Evolutionary conservation across 345 rosid genomes (phyloP).

Genomic region (Draba incana): DNA sequence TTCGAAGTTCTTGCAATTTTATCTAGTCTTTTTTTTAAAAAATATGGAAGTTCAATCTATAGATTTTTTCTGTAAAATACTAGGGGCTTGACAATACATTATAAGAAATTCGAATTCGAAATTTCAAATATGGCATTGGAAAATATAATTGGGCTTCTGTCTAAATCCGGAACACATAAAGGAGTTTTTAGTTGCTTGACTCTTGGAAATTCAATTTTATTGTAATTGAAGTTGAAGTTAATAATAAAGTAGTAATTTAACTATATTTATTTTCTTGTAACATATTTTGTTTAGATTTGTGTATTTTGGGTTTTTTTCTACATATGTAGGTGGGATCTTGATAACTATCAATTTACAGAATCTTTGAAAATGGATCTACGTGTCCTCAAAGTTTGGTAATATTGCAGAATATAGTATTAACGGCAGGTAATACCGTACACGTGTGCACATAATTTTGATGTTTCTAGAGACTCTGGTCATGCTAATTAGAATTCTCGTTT

Average conservation of each 20-base stretch:
- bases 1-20: slow-evolving; percentile 6
- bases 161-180: not conserved
- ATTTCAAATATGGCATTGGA: not conserved
- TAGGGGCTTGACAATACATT: not conserved
- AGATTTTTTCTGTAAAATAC: not conserved
- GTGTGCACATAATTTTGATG: slow-evolving; percentile 22
- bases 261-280: not conserved
- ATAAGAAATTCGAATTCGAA: not conserved
- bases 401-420: slow-evolving; percentile 6
- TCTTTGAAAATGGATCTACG: slow-evolving; percentile 25
- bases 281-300: slow-evolving; percentile 1
- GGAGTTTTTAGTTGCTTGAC: slow-evolving; percentile 1
- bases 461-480: slow-evolving; percentile 24
- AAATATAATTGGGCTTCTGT: not conserved
- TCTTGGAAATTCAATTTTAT: slow-evolving; percentile 8
- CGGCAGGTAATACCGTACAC: slow-evolving; percentile 37
- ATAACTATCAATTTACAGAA: slow-evolving; percentile 32
- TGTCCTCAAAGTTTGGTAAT: slow-evolving; percentile 1
- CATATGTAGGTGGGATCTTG: slow-evolving; percentile 36
- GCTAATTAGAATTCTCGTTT: not conserved
- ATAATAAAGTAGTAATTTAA: not conserved
- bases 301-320: slow-evolving; percentile 13
- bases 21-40: not conserved
- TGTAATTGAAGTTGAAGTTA: not conserved
- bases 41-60: not conserved